These are phyloP conservation scores for Xylariaceae sp. DNA, from an alignment of 2,329 filamentous ascomycete genomes.

Conservation along the genomic window DNA sequence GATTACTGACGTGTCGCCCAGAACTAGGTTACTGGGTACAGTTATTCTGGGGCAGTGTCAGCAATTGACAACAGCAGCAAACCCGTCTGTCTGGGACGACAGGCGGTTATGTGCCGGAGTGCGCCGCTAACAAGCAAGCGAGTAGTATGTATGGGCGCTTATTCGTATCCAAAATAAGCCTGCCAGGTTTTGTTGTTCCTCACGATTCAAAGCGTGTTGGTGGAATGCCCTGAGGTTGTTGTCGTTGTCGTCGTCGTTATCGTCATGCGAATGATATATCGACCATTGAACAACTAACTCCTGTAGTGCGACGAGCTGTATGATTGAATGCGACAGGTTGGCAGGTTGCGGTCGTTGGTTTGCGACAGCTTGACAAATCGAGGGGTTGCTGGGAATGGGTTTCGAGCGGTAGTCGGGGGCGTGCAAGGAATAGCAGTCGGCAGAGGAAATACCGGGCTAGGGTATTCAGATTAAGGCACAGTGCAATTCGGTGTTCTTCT, in stretches of 20 bases:
- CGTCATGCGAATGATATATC: neutral
- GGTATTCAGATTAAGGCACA: neutral
- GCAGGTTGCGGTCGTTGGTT: neutral
- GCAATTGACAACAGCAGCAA: neutral
- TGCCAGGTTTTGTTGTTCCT: neutral
- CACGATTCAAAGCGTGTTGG: neutral
- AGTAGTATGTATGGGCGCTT: neutral
- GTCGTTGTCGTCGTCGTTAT: neutral
- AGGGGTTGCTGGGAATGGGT: neutral
- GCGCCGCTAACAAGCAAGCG: neutral
- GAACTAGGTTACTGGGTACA: neutral
- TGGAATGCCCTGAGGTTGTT: neutral
- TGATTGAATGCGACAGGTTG: neutral
- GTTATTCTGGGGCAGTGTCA: neutral
- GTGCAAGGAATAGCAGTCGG: neutral
- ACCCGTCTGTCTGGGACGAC: neutral
- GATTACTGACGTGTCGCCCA: constrained; percentile 22
- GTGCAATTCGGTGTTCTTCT: neutral
- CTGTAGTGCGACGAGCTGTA: neutral
- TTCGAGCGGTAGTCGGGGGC: neutral
- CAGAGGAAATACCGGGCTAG: neutral
- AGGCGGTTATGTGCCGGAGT: neutral
- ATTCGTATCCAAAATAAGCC: neutral
- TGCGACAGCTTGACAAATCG: constrained; percentile 9
- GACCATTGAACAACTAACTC: neutral